Conservation (phyloP, 2,329 filamentous ascomycete species). For the Penicillium sp. region DNA sequence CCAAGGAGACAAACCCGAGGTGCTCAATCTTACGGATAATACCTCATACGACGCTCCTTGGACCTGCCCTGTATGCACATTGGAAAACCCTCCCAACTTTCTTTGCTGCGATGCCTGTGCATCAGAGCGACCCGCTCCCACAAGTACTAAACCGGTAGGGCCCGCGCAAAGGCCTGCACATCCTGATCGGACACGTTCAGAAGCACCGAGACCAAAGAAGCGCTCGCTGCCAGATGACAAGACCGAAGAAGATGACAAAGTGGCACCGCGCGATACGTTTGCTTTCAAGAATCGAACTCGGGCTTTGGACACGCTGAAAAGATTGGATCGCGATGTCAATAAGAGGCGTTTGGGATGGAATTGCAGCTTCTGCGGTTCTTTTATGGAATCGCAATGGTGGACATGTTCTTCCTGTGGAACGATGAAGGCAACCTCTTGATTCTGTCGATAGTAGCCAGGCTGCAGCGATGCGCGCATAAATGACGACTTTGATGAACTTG, state of each 20-base stretch:
- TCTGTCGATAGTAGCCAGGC: neutral
- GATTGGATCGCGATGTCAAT: slow-evolving; percentile 40
- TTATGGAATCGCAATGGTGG: slow-evolving; percentile 63
- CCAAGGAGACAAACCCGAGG: slow-evolving; percentile 2
- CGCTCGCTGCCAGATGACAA: slow-evolving; percentile 10
- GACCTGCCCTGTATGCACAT: slow-evolving; percentile 59
- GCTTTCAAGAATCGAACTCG: slow-evolving; percentile 29
- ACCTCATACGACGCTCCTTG: slow-evolving; percentile 45
- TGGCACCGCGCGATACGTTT: slow-evolving; percentile 13
- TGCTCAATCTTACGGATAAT: slow-evolving; percentile 24
- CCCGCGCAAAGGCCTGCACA: neutral
- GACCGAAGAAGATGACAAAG: slow-evolving; percentile 8
- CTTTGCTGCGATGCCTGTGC: slow-evolving; percentile 59
- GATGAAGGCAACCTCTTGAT: slow-evolving; percentile 53
- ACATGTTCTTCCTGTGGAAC: slow-evolving; percentile 57
- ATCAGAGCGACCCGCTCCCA: slow-evolving; percentile 48
- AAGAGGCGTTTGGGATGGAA: slow-evolving; percentile 55
- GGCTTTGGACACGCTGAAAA: slow-evolving; percentile 37
- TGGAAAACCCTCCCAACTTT: slow-evolving; percentile 57
- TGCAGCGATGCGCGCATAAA: neutral
- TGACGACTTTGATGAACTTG: neutral
- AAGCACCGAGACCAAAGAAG: slow-evolving; percentile 21
- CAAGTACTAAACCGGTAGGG: slow-evolving; percentile 14
- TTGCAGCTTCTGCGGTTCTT: slow-evolving; percentile 55
- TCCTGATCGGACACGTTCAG: slow-evolving; percentile 1